Base-by-base conservation (phyloP, 2,329 filamentous ascomycete species). In the Pseudogymnoascus sp. region DNA sequence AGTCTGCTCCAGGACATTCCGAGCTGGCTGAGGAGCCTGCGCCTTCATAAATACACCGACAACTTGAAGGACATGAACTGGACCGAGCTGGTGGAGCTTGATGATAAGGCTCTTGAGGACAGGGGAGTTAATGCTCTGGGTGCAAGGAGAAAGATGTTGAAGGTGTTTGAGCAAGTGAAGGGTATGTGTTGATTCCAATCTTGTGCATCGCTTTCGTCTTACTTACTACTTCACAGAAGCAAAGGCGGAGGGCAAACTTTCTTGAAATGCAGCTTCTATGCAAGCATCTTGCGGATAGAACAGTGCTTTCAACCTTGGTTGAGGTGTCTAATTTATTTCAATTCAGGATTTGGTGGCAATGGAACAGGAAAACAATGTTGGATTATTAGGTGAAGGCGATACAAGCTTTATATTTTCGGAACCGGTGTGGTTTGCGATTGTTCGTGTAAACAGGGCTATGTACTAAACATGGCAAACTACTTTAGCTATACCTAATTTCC, bases 41-140 rank as follows among this genome's bases (percentile, higher is more conserved):
- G 94, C 64, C 81, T 99, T 70, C 94, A 99, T 81, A 99, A 99
- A 79, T 99, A 99, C 76, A 99, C 94, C 8, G 94, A 99, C 68
- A 95, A 97, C 69, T 78, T 99, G 66, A 99, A 97, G 77, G 93
- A 97, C 71, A 85, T 97, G 80, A 92, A 94, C 71, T 99, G 94
- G 94, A 89, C 88, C 29, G 94, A 99, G 60, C 77, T 99, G 68
- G 80, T 99, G 63, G 89, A 94, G 74, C 79, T 99, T 68, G 91
- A 97, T 70, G 94, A 99, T 68, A 92, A 92, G 72, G 92, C 90
- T 58, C 79, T 99, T 65, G 93, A 97, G 76, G 89, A 91, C 26
- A 88, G 91, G 60, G 94, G 94, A 58, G 94, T 99, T 33, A 97
- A 96, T 74, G 94, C 94, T 60, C 83, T 97, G 62, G 94, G 94